Evolutionary conservation across 2,329 filamentous ascomycete species (phyloP).

Genomic region (Sclerotinia subarctica): DNA sequence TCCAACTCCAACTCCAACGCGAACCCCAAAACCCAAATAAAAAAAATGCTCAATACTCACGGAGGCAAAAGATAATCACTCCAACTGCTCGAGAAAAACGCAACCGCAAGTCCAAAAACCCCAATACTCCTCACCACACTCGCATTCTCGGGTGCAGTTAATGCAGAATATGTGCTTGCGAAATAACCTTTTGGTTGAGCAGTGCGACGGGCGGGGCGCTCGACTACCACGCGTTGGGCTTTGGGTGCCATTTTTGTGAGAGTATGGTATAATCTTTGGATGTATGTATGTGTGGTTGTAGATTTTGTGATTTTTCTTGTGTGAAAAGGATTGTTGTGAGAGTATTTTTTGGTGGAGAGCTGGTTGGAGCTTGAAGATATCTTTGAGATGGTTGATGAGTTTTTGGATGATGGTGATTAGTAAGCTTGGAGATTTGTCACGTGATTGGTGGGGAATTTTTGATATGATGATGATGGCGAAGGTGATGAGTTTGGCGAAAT

Average conservation of each 20-base stretch:
- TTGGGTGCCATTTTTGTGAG: slow-evolving; percentile 59
- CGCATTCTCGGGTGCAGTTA: slow-evolving; percentile 66
- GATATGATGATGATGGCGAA: neutral
- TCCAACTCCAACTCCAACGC: too few relatives aligned
- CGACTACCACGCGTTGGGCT: slow-evolving; percentile 47
- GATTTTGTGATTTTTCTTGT: neutral
- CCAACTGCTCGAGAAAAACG: slow-evolving; percentile 65
- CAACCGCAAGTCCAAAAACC: slow-evolving; percentile 64
- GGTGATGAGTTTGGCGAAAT: neutral
- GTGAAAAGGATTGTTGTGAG: neutral
- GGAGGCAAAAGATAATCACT: slow-evolving; percentile 65
- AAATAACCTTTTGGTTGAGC: slow-evolving; percentile 51
- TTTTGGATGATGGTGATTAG: slow-evolving; percentile 18
- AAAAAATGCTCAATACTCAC: slow-evolving; percentile 46
- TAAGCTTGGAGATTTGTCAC: neutral
- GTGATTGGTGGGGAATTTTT: slow-evolving; percentile 5
- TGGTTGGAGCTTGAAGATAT: neutral
- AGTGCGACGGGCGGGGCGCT: slow-evolving; percentile 34
- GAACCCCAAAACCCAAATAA: too few relatives aligned
- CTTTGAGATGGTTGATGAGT: slow-evolving; percentile 4
- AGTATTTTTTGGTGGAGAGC: neutral
- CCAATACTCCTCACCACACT: slow-evolving; percentile 65
- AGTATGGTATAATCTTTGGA: neutral
- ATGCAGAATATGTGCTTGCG: slow-evolving; percentile 55
- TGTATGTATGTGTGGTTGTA: neutral